phyloP scores from a whole-genome alignment of 169 alveolate species.

The Plasmodium knowlesi region DNA sequence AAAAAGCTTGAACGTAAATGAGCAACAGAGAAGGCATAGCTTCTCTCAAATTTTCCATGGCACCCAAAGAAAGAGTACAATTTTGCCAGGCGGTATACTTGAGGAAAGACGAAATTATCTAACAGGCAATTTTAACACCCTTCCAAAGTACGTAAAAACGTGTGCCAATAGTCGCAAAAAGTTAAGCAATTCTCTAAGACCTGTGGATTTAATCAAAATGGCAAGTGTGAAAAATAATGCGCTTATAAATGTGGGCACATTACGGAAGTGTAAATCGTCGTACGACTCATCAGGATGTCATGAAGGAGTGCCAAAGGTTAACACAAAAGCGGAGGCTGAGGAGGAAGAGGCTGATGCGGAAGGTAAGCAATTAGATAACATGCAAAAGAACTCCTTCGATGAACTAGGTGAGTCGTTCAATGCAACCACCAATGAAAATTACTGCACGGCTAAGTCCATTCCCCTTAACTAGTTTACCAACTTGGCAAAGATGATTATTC shows the following conservation, averaged over 20 bases:
- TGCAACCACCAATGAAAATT: conserved; percentile 19
- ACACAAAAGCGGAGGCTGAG: neutral
- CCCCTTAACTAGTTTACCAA: conserved; percentile 11
- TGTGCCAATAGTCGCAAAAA: conserved; percentile 67
- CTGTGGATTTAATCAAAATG: neutral
- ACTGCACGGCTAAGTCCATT: conserved; percentile 26
- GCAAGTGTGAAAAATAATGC: conserved; percentile 1
- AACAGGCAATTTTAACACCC: neutral
- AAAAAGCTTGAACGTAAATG: neutral
- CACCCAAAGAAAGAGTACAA: neutral
- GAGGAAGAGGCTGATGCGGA: neutral
- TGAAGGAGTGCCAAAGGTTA: neutral
- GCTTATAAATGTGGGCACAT: neutral
- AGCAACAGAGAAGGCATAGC: conserved; percentile 1
- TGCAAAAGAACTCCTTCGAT: neutral
- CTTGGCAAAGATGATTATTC: neutral
- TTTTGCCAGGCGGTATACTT: neutral
- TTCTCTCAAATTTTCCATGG: neutral
- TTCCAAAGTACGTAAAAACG: conserved; percentile 55
- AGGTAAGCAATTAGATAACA: neutral
- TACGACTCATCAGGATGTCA: neutral
- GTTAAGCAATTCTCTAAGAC: conserved; percentile 5
- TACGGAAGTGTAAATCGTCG: neutral
- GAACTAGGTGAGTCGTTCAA: neutral
- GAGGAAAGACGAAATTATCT: neutral